phyloP scores from a whole-genome alignment of 2,329 filamentous ascomycete species.

The Colletotrichum nymphaeae region DNA sequence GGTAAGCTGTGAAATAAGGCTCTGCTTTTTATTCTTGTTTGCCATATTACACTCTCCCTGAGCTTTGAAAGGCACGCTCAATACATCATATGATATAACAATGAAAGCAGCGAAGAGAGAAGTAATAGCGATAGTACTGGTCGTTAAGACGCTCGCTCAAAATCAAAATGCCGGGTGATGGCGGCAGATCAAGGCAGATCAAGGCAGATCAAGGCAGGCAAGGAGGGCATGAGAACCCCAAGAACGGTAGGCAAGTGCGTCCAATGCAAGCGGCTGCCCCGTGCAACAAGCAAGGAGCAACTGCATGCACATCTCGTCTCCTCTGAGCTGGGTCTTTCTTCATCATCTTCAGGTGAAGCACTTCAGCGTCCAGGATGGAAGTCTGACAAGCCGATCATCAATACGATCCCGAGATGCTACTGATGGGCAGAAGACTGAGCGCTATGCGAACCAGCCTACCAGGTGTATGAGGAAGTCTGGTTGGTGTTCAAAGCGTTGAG shows the following conservation, averaged over 20 bases:
- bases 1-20: neutral
- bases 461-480: neutral
- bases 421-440: neutral
- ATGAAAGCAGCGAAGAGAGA: neutral
- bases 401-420: neutral
- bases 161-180: too few species aligned
- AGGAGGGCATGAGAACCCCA: neutral
- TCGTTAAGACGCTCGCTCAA: neutral
- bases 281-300: conserved; percentile 3
- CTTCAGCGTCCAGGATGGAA: neutral
- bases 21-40: too few species aligned
- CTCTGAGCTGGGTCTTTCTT: neutral
- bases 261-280: conserved; percentile 23
- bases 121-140: neutral
- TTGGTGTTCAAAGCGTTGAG: neutral
- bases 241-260: conserved; percentile 30
- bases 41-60: too few species aligned
- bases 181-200: neutral
- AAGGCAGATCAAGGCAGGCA: neutral
- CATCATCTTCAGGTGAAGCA: neutral
- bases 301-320: neutral
- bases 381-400: neutral
- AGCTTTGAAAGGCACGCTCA: too few species aligned
- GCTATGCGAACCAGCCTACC: neutral
- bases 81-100: too few species aligned